These are phyloP conservation scores for Candida lessepsii DNA, from an alignment of 805 yeast genomes.

Conservation along the genomic window DNA sequence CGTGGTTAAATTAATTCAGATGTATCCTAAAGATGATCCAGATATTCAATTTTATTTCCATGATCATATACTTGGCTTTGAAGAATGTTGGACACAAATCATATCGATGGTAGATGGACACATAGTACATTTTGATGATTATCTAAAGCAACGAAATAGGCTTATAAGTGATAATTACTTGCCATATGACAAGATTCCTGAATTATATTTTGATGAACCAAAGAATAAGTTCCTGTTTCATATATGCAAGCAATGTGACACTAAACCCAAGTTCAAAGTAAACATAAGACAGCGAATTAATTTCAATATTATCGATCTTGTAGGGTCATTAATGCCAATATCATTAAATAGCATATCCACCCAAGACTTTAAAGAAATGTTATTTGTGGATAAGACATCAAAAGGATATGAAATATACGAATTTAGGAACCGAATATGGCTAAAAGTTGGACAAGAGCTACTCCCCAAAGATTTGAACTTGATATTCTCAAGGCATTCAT, in stretches of 20 bases:
- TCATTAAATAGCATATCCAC: neutral
- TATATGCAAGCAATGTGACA: neutral
- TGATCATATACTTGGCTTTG: slow-evolving; percentile 50
- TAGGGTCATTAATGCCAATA: slow-evolving; percentile 29
- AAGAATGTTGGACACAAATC: slow-evolving; percentile 49
- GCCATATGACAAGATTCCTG: neutral
- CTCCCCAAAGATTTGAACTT: slow-evolving; percentile 37
- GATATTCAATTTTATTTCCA: slow-evolving; percentile 40
- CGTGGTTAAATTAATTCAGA: slow-evolving; percentile 30
- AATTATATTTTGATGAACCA: neutral
- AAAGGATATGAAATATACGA: slow-evolving; percentile 22
- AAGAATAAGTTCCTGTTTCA: neutral
- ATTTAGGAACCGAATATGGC: slow-evolving; percentile 27
- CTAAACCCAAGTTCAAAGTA: slow-evolving; percentile 8
- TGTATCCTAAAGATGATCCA: slow-evolving; percentile 42
- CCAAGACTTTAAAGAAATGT: slow-evolving; percentile 14
- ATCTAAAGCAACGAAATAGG: neutral
- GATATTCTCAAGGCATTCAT: slow-evolving; percentile 48
- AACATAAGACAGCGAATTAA: slow-evolving; percentile 36
- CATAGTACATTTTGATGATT: slow-evolving; percentile 2
- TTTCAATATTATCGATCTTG: slow-evolving; percentile 34
- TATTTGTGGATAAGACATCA: slow-evolving; percentile 17
- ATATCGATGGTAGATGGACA: slow-evolving; percentile 10
- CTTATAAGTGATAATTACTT: neutral
- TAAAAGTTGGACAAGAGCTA: slow-evolving; percentile 24